Evolutionary conservation across 2,329 filamentous ascomycete genomes (phyloP).

Genomic region (Colletotrichum sp.): DNA sequence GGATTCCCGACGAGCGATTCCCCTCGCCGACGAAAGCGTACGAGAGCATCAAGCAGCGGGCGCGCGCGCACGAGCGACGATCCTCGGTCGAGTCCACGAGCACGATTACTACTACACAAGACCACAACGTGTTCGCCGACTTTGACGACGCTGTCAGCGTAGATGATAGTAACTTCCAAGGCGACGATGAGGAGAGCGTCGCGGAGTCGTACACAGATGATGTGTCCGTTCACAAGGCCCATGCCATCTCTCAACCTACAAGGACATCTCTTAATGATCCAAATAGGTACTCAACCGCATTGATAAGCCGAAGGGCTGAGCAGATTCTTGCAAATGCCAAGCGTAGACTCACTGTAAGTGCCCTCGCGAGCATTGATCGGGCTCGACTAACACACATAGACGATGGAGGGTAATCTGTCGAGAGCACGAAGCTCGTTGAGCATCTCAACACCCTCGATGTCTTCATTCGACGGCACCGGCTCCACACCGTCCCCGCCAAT

Average conservation of each 20-base stretch:
- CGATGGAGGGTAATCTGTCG: constrained; percentile 90
- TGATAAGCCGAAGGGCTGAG: constrained; percentile 83
- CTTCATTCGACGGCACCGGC: constrained; percentile 47
- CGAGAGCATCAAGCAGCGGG: constrained; percentile 49
- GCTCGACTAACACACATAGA: constrained; percentile 54
- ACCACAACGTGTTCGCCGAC: constrained; percentile 59
- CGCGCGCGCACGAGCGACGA: constrained; percentile 52
- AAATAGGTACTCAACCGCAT: constrained; percentile 72
- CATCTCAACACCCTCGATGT: constrained; percentile 38
- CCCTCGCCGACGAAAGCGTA: constrained; percentile 50
- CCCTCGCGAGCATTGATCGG: not conserved
- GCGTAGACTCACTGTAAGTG: constrained; percentile 78
- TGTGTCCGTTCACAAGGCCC: constrained; percentile 35
- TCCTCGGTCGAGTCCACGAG: constrained; percentile 65
- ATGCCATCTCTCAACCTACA: constrained; percentile 28
- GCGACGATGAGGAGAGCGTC: constrained; percentile 71
- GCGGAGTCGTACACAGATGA: constrained; percentile 62
- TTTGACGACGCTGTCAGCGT: constrained; percentile 68
- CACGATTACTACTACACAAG: constrained; percentile 61
- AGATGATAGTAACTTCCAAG: constrained; percentile 69
- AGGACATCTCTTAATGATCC: constrained; percentile 30
- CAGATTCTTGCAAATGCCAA: constrained; percentile 94
- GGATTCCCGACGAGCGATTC: constrained; percentile 31
- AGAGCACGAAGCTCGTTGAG: constrained; percentile 76
- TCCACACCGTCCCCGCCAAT: constrained; percentile 60